Evolutionary conservation across 2,329 filamentous ascomycete species (phyloP).

Genomic region (Penicillium sp.): DNA sequence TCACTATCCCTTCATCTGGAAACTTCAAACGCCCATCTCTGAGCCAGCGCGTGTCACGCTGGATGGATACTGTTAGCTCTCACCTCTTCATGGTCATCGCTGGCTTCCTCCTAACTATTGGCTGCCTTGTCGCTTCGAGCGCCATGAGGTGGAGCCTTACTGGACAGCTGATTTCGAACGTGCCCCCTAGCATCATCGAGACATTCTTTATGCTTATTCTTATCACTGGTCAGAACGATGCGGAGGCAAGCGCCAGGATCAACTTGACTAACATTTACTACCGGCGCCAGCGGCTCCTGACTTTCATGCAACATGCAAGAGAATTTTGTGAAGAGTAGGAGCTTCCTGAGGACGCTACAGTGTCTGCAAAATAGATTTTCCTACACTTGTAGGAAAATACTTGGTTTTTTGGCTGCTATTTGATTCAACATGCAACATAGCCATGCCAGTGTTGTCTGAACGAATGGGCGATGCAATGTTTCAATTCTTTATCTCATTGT

Average conservation of each 20-base stretch:
- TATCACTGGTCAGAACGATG: slow-evolving; percentile 34
- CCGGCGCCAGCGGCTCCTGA: no score
- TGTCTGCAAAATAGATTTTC: no score
- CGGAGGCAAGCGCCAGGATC: slow-evolving; percentile 21
- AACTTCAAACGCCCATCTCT: slow-evolving; percentile 11
- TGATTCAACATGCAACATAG: no score
- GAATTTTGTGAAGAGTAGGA: no score
- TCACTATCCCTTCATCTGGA: slow-evolving; percentile 1
- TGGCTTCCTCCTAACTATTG: slow-evolving; percentile 28
- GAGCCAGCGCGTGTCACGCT: slow-evolving; percentile 21
- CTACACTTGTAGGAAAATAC: no score
- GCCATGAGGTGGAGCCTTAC: slow-evolving; percentile 34
- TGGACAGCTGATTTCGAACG: slow-evolving; percentile 37
- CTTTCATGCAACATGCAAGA: slow-evolving; percentile 1
- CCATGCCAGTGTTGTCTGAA: no score
- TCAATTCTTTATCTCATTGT: no score
- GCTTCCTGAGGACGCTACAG: no score
- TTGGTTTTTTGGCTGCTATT: no score
- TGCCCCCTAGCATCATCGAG: slow-evolving; percentile 39
- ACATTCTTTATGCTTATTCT: slow-evolving; percentile 37
- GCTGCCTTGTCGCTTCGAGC: slow-evolving; percentile 29
- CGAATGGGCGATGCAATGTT: no score
- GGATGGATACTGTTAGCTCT: slow-evolving; percentile 25
- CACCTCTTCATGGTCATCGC: slow-evolving; percentile 30
- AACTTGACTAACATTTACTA: slow-evolving; percentile 27